Conservation (phyloP, 495 filamentous ascomycete genomes). For the Symbiotaphrina buchneri region DNA sequence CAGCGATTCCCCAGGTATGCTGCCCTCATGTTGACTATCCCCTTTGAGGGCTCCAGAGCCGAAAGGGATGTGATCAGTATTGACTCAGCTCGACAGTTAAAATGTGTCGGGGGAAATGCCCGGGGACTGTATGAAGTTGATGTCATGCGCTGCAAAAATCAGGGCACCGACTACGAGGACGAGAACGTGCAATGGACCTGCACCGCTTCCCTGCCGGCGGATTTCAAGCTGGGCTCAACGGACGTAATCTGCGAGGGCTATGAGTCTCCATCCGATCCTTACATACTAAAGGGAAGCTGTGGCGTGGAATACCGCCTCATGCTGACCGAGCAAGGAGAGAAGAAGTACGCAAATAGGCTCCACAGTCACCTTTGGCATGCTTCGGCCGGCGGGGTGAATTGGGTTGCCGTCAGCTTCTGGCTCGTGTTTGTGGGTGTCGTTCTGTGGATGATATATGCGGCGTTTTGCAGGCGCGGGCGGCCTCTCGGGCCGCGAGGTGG, state of each 20-base stretch:
- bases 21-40: background rate
- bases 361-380: too few species aligned
- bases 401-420: conserved; percentile 13
- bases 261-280: conserved; percentile 44
- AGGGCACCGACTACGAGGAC: conserved; percentile 26
- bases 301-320: conserved; percentile 77
- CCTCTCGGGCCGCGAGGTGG: conserved; percentile 12
- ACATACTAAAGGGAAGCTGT: conserved; percentile 74
- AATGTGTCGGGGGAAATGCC: conserved; percentile 47
- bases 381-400: conserved; percentile 5
- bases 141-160: conserved; percentile 73
- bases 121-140: conserved; percentile 45
- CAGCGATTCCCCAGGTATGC: conserved; percentile 45
- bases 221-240: conserved; percentile 75
- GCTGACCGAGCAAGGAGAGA: conserved; percentile 62
- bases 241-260: conserved; percentile 94
- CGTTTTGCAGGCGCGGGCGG: conserved; percentile 6
- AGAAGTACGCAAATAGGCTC: conserved; percentile 26
- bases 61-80: background rate
- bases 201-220: conserved; percentile 48
- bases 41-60: background rate
- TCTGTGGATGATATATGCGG: conserved; percentile 26
- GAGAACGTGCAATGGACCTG: conserved; percentile 67
- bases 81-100: conserved; percentile 24
- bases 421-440: conserved; percentile 18